Base-by-base conservation (phyloP, 2,329 filamentous ascomycete species). In the Epichloe typhina region DNA sequence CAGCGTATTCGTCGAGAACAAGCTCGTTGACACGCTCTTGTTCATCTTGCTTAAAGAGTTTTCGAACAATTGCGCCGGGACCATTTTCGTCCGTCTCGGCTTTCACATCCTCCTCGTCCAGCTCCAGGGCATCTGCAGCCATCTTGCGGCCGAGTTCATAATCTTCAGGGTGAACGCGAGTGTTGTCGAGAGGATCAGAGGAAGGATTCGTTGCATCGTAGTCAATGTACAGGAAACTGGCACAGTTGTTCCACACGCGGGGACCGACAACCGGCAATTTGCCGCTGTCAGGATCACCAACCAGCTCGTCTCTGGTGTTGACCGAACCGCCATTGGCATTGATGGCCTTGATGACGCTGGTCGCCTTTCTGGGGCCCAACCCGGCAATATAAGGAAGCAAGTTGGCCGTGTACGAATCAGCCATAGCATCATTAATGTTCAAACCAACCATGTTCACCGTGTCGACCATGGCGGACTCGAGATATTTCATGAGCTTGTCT, bases 141-240 rank as follows among this genome's bases (percentile, higher is more conserved):
- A 98, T 97, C 70, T 98, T 98, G 59, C 91, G 87, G 46, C 89
- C 93, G 54, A 98, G 83, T 59, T 98, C 93, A 67, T 98, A 98
- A 64, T 98, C 93, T 71, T 98, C 93, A 1, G 93, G 93, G 62
- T 98, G 93, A 17, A 98, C 89, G 72, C 93, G 86, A 45, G 93
- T 98, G 64, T 93, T 95, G 68, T 98, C 93, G 26, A 98, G 76
- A 52, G 94, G 95, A 64, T 98, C 93, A 1, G 90, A 88, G 13
- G 86, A 78, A 2, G 83, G 77, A 59, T 88, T 88, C 13, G 83
- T 82, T n/a, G 81, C 76, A 57, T 96, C 90, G 62, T 88, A 96
- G 50, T 86, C 83, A 53, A 98, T 87, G 63, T 82, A 94, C 37
- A 98, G 71, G 71, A 97, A 97, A 71, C 90, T 96, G 52, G 93